phyloP scores from a whole-genome alignment of 192 early-diverging fungal species.

The Funneliformis geosporum region DNA sequence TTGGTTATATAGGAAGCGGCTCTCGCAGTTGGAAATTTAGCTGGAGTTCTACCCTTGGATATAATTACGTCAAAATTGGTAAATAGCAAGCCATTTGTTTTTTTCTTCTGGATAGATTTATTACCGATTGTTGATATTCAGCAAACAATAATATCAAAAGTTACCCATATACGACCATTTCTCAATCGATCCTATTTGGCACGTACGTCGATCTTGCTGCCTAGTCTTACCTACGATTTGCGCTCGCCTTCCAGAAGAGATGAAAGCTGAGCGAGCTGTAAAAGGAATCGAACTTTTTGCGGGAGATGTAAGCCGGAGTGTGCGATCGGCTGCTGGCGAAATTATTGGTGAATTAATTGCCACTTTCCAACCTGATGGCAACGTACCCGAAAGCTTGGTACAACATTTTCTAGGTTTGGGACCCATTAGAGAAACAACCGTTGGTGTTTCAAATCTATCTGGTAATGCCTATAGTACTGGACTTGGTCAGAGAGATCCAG shows the following conservation, averaged over 20 bases:
- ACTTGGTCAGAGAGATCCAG: conserved; percentile 50
- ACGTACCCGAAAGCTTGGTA: conserved; percentile 54
- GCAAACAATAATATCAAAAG: conserved; percentile 38
- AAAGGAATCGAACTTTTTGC: conserved; percentile 54
- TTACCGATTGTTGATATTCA: conserved; percentile 40
- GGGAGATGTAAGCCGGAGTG: conserved; percentile 56
- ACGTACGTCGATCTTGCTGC: conserved; percentile 58
- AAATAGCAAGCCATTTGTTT: conserved; percentile 13
- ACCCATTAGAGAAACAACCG: conserved; percentile 25
- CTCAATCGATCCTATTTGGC: conserved; percentile 58
- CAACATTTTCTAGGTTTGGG: conserved; percentile 53
- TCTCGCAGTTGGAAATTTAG: conserved; percentile 45
- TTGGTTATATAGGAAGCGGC: conserved; percentile 40
- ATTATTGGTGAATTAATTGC: conserved; percentile 61
- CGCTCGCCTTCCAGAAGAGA: conserved; percentile 47
- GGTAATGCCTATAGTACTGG: background rate
- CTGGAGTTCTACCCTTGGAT: conserved; percentile 34
- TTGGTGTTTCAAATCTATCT: background rate
- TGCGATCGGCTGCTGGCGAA: conserved; percentile 55
- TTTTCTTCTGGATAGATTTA: conserved; percentile 7
- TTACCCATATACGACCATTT: conserved; percentile 56
- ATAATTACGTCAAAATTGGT: conserved; percentile 33
- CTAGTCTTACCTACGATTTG: conserved; percentile 50
- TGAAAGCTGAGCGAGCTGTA: conserved; percentile 45
- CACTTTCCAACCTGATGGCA: conserved; percentile 46